phyloP scores from a whole-genome alignment of 108 stramenopile genomes.

The Fistulifera pelliculosa region DNA sequence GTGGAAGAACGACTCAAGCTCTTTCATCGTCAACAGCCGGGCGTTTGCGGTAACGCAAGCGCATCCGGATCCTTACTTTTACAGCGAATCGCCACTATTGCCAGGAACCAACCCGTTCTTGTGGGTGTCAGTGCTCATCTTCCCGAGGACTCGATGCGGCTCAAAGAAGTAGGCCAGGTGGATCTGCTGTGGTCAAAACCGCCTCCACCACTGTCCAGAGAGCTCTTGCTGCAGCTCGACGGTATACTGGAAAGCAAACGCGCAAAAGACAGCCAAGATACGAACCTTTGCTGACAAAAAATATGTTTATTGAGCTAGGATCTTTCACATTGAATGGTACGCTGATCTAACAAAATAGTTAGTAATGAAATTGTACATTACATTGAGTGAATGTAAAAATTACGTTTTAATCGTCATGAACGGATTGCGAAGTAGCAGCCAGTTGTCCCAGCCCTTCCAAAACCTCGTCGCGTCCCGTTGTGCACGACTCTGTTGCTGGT shows the following conservation, averaged over 20 bases:
- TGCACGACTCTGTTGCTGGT: not conserved
- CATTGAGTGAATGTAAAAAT: no score
- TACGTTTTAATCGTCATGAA: no score
- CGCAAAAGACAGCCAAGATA: no score
- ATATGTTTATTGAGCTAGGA: no score
- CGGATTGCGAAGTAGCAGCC: no score
- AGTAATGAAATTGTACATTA: no score
- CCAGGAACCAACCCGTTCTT: conserved; percentile 18
- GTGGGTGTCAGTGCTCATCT: conserved; percentile 49
- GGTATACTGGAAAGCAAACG: no score
- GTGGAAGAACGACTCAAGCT: conserved; percentile 49
- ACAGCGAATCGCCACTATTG: not conserved
- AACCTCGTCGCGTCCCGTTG: not conserved
- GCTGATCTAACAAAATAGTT: no score
- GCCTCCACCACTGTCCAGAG: conserved; percentile 49
- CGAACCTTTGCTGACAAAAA: no score
- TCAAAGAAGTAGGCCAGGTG: conserved; percentile 33
- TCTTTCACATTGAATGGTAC: no score
- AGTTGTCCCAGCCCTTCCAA: not conserved
- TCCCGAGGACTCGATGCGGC: conserved; percentile 22
- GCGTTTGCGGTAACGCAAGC: not conserved
- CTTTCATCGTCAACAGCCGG: conserved; percentile 8
- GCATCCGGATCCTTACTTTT: not conserved
- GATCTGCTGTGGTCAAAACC: conserved; percentile 58
- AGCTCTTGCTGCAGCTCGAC: not conserved